Evolutionary conservation across 2,329 filamentous ascomycete genomes (phyloP).

Genomic region (Macrophomina tecta): DNA sequence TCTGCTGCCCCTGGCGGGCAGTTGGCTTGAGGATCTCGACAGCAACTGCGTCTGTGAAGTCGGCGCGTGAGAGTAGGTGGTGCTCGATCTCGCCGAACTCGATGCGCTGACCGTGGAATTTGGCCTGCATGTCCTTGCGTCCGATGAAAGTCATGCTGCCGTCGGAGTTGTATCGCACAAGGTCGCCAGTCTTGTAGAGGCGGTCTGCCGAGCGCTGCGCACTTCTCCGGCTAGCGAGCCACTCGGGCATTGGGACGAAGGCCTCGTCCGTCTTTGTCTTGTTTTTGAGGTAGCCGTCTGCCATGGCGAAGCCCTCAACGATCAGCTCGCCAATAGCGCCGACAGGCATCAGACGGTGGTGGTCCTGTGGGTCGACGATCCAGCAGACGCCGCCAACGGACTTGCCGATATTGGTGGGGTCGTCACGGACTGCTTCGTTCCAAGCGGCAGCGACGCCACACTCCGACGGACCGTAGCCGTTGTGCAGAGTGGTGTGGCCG

Average conservation of each 20-base stretch:
- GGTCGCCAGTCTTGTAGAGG: constrained; percentile 8
- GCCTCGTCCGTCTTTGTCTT: constrained; percentile 39
- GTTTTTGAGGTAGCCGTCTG: constrained; percentile 42
- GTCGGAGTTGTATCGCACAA: constrained; percentile 39
- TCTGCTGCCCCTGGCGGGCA: constrained; percentile 16
- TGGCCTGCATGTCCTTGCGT: constrained; percentile 38
- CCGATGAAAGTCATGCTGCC: constrained; percentile 45
- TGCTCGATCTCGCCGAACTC: constrained; percentile 21
- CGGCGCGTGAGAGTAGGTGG: constrained; percentile 5
- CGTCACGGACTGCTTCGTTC: constrained; percentile 27
- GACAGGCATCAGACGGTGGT: constrained; percentile 41
- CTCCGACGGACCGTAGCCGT: constrained; percentile 33
- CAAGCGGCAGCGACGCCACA: constrained; percentile 43
- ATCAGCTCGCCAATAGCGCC: constrained; percentile 43
- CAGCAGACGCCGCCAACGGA: not conserved
- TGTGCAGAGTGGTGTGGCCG: constrained; percentile 38
- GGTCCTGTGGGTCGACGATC: constrained; percentile 39
- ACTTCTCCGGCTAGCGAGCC: constrained; percentile 44
- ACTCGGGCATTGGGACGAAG: constrained; percentile 36
- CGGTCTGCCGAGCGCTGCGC: constrained; percentile 38
- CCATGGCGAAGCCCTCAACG: constrained; percentile 43
- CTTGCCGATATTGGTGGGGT: constrained; percentile 4
- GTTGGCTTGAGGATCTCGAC: constrained; percentile 38
- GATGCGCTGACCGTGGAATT: constrained; percentile 2
- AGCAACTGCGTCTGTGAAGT: constrained; percentile 33